Conservation (phyloP, 225 moss, liverwort and hornwort species). For the Marchantia paleacea region DNA sequence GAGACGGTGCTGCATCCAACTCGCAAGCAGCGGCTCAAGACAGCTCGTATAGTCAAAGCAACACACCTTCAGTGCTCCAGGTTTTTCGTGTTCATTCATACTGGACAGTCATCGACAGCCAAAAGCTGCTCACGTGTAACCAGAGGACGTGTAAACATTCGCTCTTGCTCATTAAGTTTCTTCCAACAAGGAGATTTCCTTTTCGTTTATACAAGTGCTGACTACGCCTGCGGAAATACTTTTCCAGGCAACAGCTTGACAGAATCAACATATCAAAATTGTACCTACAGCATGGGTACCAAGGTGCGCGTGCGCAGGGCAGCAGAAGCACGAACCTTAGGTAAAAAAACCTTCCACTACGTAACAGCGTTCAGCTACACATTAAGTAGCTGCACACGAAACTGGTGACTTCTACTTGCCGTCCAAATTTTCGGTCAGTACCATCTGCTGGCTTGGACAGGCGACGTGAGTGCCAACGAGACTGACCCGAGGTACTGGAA, state of each 20-base stretch:
- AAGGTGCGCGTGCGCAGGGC: neutral
- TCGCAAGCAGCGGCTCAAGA: too few species aligned
- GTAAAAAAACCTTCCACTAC: neutral
- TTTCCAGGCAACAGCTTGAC: constrained; percentile 1
- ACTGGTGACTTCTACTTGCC: neutral
- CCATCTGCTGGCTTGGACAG: neutral
- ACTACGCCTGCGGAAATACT: neutral
- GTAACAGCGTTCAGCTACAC: neutral
- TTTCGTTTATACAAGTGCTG: constrained; percentile 6
- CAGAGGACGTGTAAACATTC: neutral
- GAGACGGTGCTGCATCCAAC: too few species aligned
- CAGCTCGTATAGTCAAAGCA: too few species aligned
- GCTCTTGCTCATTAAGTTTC: neutral
- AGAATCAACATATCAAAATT: neutral
- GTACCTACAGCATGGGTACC: neutral
- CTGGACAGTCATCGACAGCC: too few species aligned
- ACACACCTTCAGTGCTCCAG: too few species aligned
- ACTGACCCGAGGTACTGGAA: neutral
- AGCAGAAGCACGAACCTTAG: neutral
- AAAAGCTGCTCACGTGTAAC: too few species aligned
- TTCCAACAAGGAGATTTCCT: neutral
- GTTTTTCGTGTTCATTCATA: too few species aligned
- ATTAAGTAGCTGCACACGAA: neutral
- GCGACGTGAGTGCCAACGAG: neutral
- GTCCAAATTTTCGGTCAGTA: neutral